Evolutionary conservation across 768 basidiomycete genomes (phyloP).

Genomic region (Boletus rex-veris): DNA sequence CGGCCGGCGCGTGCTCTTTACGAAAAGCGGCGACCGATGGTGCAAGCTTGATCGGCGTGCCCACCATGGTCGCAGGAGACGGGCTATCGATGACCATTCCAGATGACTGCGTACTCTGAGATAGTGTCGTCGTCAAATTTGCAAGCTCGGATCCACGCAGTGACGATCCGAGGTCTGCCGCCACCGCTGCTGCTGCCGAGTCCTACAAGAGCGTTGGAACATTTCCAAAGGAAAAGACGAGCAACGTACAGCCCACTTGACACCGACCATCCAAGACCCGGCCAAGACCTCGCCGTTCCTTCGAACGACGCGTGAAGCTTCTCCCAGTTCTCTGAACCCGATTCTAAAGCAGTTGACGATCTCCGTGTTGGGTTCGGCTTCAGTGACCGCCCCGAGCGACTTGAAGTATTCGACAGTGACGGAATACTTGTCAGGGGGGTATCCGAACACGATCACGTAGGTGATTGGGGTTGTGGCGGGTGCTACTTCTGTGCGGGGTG

Average conservation of each 20-base stretch:
- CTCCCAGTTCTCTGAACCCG: constrained; percentile 65
- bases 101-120: constrained; percentile 28
- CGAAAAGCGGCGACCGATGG: constrained; percentile 73
- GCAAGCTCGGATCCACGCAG: constrained; percentile 20
- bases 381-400: constrained; percentile 67
- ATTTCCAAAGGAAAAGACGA: neutral
- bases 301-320: constrained; percentile 74
- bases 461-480: constrained; percentile 40
- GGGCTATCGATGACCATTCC: constrained; percentile 50
- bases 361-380: constrained; percentile 62
- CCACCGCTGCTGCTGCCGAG: constrained; percentile 37
- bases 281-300: constrained; percentile 79
- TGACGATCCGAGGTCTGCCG: constrained; percentile 47
- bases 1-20: constrained; percentile 36
- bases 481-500: constrained; percentile 24
- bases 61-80: constrained; percentile 43
- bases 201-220: constrained; percentile 42
- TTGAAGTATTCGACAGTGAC: constrained; percentile 71
- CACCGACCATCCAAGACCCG: constrained; percentile 80
- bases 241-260: constrained; percentile 75
- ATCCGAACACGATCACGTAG: constrained; percentile 84
- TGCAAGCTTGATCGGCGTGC: constrained; percentile 69
- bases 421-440: constrained; percentile 75
- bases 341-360: constrained; percentile 81
- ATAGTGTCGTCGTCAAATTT: neutral